Conservation (phyloP, 192 early-diverging fungal genomes). For the Entophlyctis luteolus region DNA sequence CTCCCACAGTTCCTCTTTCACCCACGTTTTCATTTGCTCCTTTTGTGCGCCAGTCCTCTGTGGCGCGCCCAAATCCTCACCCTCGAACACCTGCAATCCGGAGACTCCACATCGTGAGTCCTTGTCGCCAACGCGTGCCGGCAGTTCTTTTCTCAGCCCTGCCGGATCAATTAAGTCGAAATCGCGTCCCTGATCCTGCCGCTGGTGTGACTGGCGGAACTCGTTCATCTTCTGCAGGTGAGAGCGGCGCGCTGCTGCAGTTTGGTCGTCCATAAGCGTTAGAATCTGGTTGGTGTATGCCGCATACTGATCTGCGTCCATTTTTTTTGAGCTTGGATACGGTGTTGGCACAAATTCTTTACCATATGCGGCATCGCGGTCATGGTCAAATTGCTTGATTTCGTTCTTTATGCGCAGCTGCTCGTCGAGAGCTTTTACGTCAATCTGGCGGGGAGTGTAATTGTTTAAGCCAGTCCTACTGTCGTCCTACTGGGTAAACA, state of each 20-base stretch:
- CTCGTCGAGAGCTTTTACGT: constrained; percentile 50
- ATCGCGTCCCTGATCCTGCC: constrained; percentile 45
- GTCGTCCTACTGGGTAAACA: too few relatives aligned
- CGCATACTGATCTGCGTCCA: constrained; percentile 29
- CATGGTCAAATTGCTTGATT: constrained; percentile 35
- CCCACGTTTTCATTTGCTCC: constrained; percentile 53
- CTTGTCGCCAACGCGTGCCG: constrained; percentile 44
- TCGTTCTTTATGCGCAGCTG: constrained; percentile 55
- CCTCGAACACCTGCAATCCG: constrained; percentile 52
- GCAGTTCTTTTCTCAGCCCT: constrained; percentile 43
- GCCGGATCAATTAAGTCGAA: constrained; percentile 56
- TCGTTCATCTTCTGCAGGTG: constrained; percentile 37
- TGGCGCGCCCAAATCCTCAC: constrained; percentile 47
- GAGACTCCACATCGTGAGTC: constrained; percentile 41
- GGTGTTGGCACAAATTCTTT: not conserved
- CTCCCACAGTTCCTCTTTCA: constrained; percentile 42
- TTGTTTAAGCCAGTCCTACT: not conserved
- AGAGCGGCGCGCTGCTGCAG: constrained; percentile 20
- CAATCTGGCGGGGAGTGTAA: too few relatives aligned
- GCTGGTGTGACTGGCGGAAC: constrained; percentile 44
- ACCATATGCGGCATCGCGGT: constrained; percentile 48
- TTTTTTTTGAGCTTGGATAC: too few relatives aligned
- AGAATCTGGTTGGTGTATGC: constrained; percentile 48
- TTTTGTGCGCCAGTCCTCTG: constrained; percentile 37
- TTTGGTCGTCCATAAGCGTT: constrained; percentile 44